phyloP scores from a whole-genome alignment of 257 asterid genomes.

The Osmanthus fragrans region DNA sequence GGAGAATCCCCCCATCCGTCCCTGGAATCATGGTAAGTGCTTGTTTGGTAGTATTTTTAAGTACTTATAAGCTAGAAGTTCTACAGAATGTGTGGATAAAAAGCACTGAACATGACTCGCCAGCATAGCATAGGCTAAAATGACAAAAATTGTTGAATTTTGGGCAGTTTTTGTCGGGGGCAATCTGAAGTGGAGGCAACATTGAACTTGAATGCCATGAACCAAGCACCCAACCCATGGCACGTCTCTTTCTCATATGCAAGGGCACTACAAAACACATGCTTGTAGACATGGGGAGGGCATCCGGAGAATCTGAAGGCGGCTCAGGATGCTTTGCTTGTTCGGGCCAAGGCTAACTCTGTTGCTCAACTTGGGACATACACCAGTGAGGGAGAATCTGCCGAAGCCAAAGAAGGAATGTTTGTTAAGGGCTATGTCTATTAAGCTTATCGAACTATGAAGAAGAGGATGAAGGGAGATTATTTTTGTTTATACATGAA shows the following conservation, averaged over 20 bases:
- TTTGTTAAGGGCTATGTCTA: slow-evolving; percentile 28
- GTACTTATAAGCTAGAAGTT: no score
- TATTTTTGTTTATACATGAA: slow-evolving; percentile 26
- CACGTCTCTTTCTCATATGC: slow-evolving; percentile 32
- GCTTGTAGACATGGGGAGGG: slow-evolving; percentile 31
- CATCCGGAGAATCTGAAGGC: slow-evolving; percentile 27
- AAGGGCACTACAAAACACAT: slow-evolving; percentile 28
- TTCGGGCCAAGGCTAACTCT: slow-evolving; percentile 29
- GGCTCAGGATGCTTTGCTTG: slow-evolving; percentile 17
- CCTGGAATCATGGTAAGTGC: slow-evolving; percentile 63
- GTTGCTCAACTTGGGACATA: slow-evolving; percentile 42
- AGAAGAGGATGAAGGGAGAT: slow-evolving; percentile 12
- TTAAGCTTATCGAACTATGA: slow-evolving; percentile 19
- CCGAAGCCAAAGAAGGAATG: slow-evolving; percentile 30
- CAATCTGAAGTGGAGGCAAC: slow-evolving; percentile 33
- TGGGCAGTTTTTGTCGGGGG: slow-evolving; percentile 30
- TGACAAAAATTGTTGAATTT: background rate
- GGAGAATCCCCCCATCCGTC: slow-evolving; percentile 36
- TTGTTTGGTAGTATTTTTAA: background rate
- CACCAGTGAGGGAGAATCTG: slow-evolving; percentile 45
- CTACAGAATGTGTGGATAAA: no score
- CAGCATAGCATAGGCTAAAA: background rate
- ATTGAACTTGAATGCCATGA: slow-evolving; percentile 32
- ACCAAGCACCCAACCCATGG: slow-evolving; percentile 28
- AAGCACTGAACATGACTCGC: background rate